phyloP scores from a whole-genome alignment of 192 early-diverging fungal genomes.

The Backusella macrospora region DNA sequence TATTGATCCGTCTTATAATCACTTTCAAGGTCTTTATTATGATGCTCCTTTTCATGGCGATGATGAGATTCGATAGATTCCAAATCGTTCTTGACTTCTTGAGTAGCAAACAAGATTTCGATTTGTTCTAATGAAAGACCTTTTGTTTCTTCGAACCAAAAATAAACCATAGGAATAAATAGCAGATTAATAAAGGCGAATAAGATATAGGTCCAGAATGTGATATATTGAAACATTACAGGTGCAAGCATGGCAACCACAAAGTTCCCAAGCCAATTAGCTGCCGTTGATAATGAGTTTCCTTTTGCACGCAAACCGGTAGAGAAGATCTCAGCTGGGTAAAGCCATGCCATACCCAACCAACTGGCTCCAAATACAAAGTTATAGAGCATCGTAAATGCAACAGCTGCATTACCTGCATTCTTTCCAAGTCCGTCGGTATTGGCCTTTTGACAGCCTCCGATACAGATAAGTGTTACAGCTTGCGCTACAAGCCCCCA shows the following conservation, averaged over 20 bases:
- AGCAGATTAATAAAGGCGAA: conserved; percentile 58
- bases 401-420: conserved; percentile 47
- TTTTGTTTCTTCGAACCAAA: conserved; percentile 83
- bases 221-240: conserved; percentile 59
- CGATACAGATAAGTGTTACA: conserved; percentile 25
- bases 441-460: conserved; percentile 36
- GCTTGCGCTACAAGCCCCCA: conserved; percentile 55
- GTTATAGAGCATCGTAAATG: conserved; percentile 69
- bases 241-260: conserved; percentile 65
- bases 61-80: conserved; percentile 19
- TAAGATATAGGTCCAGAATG: conserved; percentile 57
- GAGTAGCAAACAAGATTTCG: conserved; percentile 35
- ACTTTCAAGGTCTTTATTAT: not conserved
- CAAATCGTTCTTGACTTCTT: conserved; percentile 25
- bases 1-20: not conserved
- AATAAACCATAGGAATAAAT: conserved; percentile 52
- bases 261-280: conserved; percentile 83
- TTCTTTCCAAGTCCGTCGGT: conserved; percentile 33
- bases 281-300: conserved; percentile 66
- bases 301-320: conserved; percentile 76
- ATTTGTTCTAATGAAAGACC: conserved; percentile 74
- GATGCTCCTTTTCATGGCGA: not conserved
- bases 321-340: conserved; percentile 80
- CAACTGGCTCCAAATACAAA: conserved; percentile 73
- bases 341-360: conserved; percentile 82